These are phyloP conservation scores for Volvariella surrecta DNA, from an alignment of 1,284 basidiomycete genomes.

Conservation along the genomic window DNA sequence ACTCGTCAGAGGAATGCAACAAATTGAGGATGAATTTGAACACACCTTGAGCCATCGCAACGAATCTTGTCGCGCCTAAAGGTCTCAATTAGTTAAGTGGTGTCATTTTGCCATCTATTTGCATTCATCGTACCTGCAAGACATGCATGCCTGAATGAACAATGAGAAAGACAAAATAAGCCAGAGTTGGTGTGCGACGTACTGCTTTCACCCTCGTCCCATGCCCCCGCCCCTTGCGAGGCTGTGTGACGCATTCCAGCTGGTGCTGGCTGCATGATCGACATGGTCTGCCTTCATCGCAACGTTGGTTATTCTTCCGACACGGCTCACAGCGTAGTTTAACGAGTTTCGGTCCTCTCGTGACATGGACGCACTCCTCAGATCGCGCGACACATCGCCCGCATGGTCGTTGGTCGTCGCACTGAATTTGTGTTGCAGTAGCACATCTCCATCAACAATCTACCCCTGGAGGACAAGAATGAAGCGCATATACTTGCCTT, in stretches of 20 bases:
- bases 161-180: slow-evolving; percentile 9
- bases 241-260: slow-evolving; percentile 36
- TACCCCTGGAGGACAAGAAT: neutral
- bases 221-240: slow-evolving; percentile 44
- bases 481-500: slow-evolving; percentile 28
- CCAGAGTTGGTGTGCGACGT: slow-evolving; percentile 15
- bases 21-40: slow-evolving; percentile 7
- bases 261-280: slow-evolving; percentile 34
- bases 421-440: slow-evolving; percentile 20
- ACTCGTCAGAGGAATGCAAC: slow-evolving; percentile 6
- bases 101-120: slow-evolving; percentile 10
- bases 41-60: slow-evolving; percentile 43
- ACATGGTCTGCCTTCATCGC: slow-evolving; percentile 50
- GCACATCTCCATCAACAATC: neutral
- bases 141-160: slow-evolving; percentile 37
- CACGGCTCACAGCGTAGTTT: slow-evolving; percentile 50
- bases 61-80: slow-evolving; percentile 49
- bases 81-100: too few species aligned
- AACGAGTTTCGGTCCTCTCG: slow-evolving; percentile 42
- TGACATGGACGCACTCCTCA: slow-evolving; percentile 47
- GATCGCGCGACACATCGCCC: slow-evolving; percentile 41
- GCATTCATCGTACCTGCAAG: slow-evolving; percentile 37
- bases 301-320: slow-evolving; percentile 41
- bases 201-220: slow-evolving; percentile 52
- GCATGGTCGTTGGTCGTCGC: slow-evolving; percentile 52